These are phyloP conservation scores for Colletotrichum kahawae DNA, from an alignment of 2,329 filamentous ascomycete genomes.

Conservation along the genomic window DNA sequence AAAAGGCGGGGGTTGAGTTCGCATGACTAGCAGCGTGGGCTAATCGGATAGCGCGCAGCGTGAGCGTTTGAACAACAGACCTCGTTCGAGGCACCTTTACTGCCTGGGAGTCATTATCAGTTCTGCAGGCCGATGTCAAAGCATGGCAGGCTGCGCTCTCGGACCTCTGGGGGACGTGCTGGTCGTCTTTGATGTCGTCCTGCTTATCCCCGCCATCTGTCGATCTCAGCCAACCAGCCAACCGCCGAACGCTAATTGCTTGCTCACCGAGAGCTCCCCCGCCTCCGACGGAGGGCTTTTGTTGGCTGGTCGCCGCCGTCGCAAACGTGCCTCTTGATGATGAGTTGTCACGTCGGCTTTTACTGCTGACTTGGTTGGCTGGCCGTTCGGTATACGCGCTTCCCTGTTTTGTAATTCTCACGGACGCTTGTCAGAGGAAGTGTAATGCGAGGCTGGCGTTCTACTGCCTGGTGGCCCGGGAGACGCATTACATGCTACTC, in stretches of 20 bases:
- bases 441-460: conserved; percentile 8
- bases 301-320: not conserved
- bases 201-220: conserved; percentile 9
- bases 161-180: not conserved
- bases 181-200: not conserved
- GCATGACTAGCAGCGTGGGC: conserved; percentile 20
- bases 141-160: conserved; percentile 9
- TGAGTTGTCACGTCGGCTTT: not conserved
- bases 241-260: not conserved
- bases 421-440: conserved; percentile 5
- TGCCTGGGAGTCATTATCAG: not conserved
- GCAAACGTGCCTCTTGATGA: not conserved
- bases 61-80: conserved; percentile 2
- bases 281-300: conserved; percentile 2
- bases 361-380: not conserved
- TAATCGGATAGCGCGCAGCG: not conserved
- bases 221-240: conserved; percentile 4
- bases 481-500: not conserved
- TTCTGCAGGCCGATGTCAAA: not conserved
- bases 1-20: conserved; percentile 18
- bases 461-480: not conserved
- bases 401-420: not conserved
- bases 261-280: conserved; percentile 18
- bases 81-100: not conserved
- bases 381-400: not conserved